phyloP scores from a whole-genome alignment of 2,329 filamentous ascomycete species.

The Aspergillus unguis region DNA sequence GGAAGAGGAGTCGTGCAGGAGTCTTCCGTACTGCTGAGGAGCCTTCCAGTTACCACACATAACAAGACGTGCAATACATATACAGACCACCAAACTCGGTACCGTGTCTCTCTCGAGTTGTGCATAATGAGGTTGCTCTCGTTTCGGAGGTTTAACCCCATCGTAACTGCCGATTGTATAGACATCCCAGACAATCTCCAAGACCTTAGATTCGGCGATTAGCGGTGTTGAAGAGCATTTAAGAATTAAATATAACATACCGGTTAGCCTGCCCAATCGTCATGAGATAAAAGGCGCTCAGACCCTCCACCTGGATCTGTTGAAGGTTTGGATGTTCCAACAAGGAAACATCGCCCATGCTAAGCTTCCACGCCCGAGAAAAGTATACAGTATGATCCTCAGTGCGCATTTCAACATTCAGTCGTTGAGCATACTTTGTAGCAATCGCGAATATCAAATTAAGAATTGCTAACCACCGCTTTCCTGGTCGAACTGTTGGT shows the following conservation, averaged over 20 bases:
- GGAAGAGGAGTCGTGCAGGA: constrained; percentile 44
- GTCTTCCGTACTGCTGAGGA: constrained; percentile 35
- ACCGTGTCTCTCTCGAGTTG: constrained; percentile 41
- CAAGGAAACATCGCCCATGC: constrained; percentile 34
- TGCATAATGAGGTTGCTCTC: constrained; percentile 35
- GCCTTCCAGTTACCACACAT: constrained; percentile 43
- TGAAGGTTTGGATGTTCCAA: constrained; percentile 43
- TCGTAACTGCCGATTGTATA: constrained; percentile 39
- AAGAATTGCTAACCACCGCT: constrained; percentile 42
- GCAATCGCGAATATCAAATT: constrained; percentile 47
- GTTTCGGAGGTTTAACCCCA: constrained; percentile 45
- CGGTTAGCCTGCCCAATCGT: constrained; percentile 43
- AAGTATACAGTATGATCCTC: constrained; percentile 41
- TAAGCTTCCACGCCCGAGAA: constrained; percentile 41
- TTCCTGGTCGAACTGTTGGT: constrained; percentile 33
- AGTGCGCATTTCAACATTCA: constrained; percentile 18
- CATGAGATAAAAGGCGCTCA: constrained; percentile 42
- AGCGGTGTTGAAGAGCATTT: not conserved
- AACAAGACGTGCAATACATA: constrained; percentile 41
- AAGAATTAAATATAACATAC: constrained; percentile 20
- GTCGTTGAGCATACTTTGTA: constrained; percentile 31
- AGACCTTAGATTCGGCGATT: constrained; percentile 28
- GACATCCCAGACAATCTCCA: constrained; percentile 43
- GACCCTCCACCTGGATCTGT: constrained; percentile 43
- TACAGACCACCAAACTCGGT: constrained; percentile 46